Evolutionary conservation across 2,329 filamentous ascomycete genomes (phyloP), one percentile per base, ranked within the genome.

Genomic region (Coniochaeta ligniaria): DNA sequence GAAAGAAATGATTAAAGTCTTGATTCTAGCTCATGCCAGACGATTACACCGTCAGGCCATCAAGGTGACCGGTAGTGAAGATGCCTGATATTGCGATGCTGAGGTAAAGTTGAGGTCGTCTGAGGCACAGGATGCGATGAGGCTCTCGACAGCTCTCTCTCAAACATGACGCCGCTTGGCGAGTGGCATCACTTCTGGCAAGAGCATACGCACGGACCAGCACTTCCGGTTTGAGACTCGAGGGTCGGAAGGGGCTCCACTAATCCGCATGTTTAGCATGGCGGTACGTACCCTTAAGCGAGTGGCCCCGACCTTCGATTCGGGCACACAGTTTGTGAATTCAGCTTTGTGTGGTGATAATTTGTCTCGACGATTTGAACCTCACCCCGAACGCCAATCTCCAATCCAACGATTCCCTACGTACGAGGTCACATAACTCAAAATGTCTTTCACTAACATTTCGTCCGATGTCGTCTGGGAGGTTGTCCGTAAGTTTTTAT

Each of bases 381-480:
- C n/a, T 22, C 43, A 28, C 26, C 47, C 47, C 22, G 47, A 52
- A 52, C 47, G 47, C 47, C 47, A 52, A 6, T 28, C 62, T 59
- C 60, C 60, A 62, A 59, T 64, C 62, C 43, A 56, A 66, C 57
- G 59, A 63, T 59, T 61, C 60, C 58, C 61, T 59, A 38, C 63
- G 59, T 61, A 61, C 61, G 64, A 66, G 63, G 60, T 62, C 64
- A 61, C 70, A 71, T 66, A 68, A 57, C 12, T 72, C 83, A 85
- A 77, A 78, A 85, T 85, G 81, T 74, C 75, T 72, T 82, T 85
- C 70, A 78, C 87, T 72, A 91, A 92, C 83, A 83, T 96, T 75
- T 96, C 92, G 77, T 80, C 88, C 75, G 93, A 97, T 81, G 85
- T 97, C 72, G 82, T 96, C 84, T 98, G 94, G 94, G 89, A 94